Percentiles rank a stretch among this genome's conserved stretches.
Evolutionary conservation across 305 asterid species (phyloP).

Genomic region (Fraxinus xanthoxyloides): DNA sequence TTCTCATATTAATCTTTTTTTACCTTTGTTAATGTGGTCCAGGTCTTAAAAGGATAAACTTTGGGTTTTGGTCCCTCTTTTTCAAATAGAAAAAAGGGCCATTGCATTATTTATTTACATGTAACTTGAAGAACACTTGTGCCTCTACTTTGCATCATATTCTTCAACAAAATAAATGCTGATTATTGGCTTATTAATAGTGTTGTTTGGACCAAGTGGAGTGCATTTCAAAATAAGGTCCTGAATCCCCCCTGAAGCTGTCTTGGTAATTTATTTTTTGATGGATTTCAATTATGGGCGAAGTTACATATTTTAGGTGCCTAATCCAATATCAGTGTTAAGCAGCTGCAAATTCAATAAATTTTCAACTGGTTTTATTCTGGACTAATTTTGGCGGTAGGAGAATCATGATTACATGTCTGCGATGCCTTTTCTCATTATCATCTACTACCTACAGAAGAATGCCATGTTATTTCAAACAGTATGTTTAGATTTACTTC

Average conservation of each 20-base stretch:
- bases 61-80: not conserved
- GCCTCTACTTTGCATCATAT: not conserved
- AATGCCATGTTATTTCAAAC: not conserved
- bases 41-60: conserved; percentile 6
- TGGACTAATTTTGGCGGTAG: not conserved
- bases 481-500: not conserved
- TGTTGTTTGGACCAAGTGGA: not conserved
- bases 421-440: not conserved
- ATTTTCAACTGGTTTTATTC: not conserved
- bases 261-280: conserved; percentile 2
- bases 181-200: not conserved
- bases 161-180: not conserved
- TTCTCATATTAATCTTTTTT: not conserved
- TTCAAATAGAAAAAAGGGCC: not conserved
- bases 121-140: not conserved
- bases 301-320: not conserved
- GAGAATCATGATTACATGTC: not conserved
- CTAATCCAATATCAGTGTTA: not conserved
- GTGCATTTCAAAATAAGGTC: not conserved
- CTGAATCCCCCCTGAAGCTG: not conserved
- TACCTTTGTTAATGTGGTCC: not conserved
- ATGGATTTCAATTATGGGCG: not conserved
- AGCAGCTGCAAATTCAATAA: not conserved
- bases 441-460: not conserved
- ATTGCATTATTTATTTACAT: not conserved